A percentile compares a stretch with the other conserved stretches of the same genome.
These are phyloP conservation scores for Raddia guianensis DNA, from an alignment of 176 grass and related monocot species.

Conservation along the genomic window DNA sequence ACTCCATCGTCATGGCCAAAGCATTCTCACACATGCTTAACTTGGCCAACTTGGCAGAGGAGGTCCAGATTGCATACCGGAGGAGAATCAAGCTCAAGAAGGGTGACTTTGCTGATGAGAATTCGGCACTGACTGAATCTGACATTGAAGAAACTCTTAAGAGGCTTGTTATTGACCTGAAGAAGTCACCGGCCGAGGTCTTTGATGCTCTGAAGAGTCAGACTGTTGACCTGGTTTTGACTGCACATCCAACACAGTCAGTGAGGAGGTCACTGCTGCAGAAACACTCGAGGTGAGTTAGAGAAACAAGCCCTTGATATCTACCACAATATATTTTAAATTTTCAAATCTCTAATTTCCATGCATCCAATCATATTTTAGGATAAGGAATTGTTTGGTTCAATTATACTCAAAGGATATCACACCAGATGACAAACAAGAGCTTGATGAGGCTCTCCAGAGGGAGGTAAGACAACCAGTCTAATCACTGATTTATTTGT, in stretches of 20 bases:
- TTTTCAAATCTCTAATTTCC: neutral
- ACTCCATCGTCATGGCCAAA: constrained; percentile 71
- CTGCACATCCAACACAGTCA: constrained; percentile 70
- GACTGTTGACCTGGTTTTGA: constrained; percentile 70
- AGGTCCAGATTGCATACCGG: constrained; percentile 73
- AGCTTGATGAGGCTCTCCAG: constrained; percentile 84
- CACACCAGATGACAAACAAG: constrained; percentile 82
- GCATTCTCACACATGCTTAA: constrained; percentile 82
- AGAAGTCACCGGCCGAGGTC: constrained; percentile 66
- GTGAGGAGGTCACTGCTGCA: constrained; percentile 72
- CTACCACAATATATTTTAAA: neutral
- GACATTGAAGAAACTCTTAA: constrained; percentile 76
- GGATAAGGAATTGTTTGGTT: constrained; percentile 70
- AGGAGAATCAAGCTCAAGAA: constrained; percentile 79
- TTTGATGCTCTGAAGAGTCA: constrained; percentile 79
- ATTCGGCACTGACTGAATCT: constrained; percentile 68
- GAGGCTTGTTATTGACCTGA: constrained; percentile 62
- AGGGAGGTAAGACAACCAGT: constrained; percentile 53
- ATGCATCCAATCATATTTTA: constrained; percentile 32
- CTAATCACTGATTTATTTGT: too few species aligned
- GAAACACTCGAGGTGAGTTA: constrained; percentile 67
- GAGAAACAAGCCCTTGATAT: neutral
- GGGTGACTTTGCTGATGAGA: constrained; percentile 70
- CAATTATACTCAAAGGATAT: constrained; percentile 75
- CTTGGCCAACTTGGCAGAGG: constrained; percentile 79